Conservation (phyloP, 164 flowering plant species). For the Stephania cephalantha region DNA sequence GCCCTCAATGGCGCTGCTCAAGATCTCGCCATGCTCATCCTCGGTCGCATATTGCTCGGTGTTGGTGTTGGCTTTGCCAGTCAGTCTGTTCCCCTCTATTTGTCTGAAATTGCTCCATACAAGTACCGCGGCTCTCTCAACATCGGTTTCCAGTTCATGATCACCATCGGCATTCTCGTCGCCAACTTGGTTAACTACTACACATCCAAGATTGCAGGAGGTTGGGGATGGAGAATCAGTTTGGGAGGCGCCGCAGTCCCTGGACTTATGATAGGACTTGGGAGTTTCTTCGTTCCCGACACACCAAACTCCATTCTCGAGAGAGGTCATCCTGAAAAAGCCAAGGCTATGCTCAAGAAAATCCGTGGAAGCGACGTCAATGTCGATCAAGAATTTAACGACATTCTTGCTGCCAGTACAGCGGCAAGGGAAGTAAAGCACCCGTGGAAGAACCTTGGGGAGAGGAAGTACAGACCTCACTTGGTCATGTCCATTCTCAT, state of each 20-base stretch:
- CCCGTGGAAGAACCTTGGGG: background rate
- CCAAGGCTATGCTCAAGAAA: background rate
- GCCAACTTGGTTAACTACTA: background rate
- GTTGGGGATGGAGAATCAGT: background rate
- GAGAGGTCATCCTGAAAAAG: background rate
- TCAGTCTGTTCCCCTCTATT: background rate
- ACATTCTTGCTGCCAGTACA: background rate
- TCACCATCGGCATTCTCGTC: background rate
- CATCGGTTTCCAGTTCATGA: background rate
- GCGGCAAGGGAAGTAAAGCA: background rate
- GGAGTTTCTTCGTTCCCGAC: background rate
- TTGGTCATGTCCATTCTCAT: background rate
- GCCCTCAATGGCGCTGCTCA: background rate
- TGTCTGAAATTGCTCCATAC: slow-evolving; percentile 2
- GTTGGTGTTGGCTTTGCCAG: background rate
- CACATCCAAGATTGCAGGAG: background rate
- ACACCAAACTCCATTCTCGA: slow-evolving; percentile 2
- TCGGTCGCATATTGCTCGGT: background rate
- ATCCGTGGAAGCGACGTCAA: background rate
- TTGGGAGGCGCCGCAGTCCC: slow-evolving; percentile 2
- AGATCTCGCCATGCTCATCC: background rate
- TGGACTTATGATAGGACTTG: background rate
- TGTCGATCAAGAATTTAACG: background rate
- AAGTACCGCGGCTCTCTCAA: background rate
- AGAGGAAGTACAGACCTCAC: background rate